Percentiles rank a stretch among this genome's conserved stretches.
Conservation (phyloP, 2,329 filamentous ascomycete species). For the Pestalotiopsis sp. region DNA sequence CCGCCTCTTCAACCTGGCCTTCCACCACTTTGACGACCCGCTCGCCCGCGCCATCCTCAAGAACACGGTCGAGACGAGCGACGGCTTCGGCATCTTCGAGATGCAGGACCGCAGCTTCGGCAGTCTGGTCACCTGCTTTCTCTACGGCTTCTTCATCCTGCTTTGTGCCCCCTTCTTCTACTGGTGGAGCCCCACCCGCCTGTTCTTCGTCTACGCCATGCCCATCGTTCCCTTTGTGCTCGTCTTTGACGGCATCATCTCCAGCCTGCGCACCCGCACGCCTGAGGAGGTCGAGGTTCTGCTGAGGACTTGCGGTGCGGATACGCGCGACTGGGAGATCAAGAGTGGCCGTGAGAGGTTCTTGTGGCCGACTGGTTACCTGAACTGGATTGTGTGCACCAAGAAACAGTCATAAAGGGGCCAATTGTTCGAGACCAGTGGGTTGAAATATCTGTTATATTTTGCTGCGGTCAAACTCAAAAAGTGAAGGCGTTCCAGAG, state of each 20-base stretch:
- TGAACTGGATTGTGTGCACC: slow-evolving; percentile 55
- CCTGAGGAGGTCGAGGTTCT: slow-evolving; percentile 65
- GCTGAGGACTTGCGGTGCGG: slow-evolving; percentile 54
- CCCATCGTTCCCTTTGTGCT: slow-evolving; percentile 70
- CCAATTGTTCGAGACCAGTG: neutral
- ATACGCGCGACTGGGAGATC: slow-evolving; percentile 49
- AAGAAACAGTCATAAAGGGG: slow-evolving; percentile 30
- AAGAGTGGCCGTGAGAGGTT: slow-evolving; percentile 48
- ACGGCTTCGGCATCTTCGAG: slow-evolving; percentile 74
- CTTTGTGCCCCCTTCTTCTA: slow-evolving; percentile 55
- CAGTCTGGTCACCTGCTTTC: slow-evolving; percentile 54
- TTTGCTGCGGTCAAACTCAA: slow-evolving; percentile 14
- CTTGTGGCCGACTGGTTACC: slow-evolving; percentile 52
- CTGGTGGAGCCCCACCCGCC: slow-evolving; percentile 52
- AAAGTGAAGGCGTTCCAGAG: neutral
- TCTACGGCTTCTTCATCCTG: slow-evolving; percentile 55
- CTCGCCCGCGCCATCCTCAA: slow-evolving; percentile 62
- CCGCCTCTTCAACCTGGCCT: slow-evolving; percentile 72
- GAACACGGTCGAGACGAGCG: slow-evolving; percentile 65
- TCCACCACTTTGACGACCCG: slow-evolving; percentile 75
- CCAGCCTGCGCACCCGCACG: slow-evolving; percentile 67
- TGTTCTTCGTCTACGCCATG: slow-evolving; percentile 68
- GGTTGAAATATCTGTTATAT: neutral
- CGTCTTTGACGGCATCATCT: slow-evolving; percentile 70
- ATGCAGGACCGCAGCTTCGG: slow-evolving; percentile 67